Percentiles rank a stretch among this genome's conserved stretches.
Conservation (phyloP, 768 basidiomycete genomes). For the Leccinum rimulosum region DNA sequence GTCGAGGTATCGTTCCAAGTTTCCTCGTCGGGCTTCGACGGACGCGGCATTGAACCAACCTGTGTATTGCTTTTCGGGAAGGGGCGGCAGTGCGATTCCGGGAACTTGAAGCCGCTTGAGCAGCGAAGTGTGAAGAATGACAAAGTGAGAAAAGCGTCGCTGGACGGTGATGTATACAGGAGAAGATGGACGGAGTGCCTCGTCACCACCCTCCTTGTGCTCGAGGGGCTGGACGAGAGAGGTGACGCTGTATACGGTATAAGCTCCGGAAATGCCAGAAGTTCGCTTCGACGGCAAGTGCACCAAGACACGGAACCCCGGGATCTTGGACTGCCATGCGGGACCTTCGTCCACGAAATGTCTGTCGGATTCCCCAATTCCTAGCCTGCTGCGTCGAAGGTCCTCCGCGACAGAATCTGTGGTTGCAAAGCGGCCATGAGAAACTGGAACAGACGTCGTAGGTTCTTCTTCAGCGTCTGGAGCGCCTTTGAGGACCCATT, state of each 20-base stretch:
- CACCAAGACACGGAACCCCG: conserved; percentile 69
- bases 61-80: conserved; percentile 84
- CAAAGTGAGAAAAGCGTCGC: conserved; percentile 84
- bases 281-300: conserved; percentile 79
- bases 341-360: conserved; percentile 73
- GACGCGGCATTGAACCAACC: conserved; percentile 80
- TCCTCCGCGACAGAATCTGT: conserved; percentile 42
- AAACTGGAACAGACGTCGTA: conserved; percentile 15
- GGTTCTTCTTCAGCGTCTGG: conserved; percentile 31
- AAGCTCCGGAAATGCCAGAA: conserved; percentile 65
- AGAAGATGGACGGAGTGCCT: conserved; percentile 27
- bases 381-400: conserved; percentile 38
- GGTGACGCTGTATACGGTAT: conserved; percentile 73
- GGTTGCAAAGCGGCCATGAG: conserved; percentile 29
- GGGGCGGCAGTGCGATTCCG: conserved; percentile 73
- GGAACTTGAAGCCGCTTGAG: conserved; percentile 66
- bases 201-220: conserved; percentile 19
- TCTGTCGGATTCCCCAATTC: conserved; percentile 56
- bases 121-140: conserved; percentile 70
- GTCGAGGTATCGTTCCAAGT: conserved; percentile 75
- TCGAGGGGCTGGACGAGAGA: conserved; percentile 37
- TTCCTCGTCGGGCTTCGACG: conserved; percentile 77
- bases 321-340: conserved; percentile 71
- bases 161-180: conserved; percentile 68
- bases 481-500: conserved; percentile 72